Conservation (phyloP, 2,329 filamentous ascomycete genomes). For the Gremmenia infestans region DNA sequence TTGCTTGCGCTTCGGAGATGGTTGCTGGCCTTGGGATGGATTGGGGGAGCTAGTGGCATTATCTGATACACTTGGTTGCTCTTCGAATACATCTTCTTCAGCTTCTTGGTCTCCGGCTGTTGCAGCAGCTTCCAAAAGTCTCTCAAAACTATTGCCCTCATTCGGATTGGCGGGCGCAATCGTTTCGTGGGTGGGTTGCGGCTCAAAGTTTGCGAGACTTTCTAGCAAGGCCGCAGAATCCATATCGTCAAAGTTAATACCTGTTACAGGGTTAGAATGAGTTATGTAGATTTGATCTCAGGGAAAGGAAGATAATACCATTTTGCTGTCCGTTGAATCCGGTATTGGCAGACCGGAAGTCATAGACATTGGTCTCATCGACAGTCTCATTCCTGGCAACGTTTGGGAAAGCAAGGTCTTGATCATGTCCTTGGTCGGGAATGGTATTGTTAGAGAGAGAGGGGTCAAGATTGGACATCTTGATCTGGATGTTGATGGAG, state of each 20-base stretch:
- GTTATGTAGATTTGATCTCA: neutral
- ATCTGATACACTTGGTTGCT: neutral
- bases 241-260: conserved; percentile 14
- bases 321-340: conserved; percentile 6
- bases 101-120: conserved; percentile 19
- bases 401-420: neutral
- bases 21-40: neutral
- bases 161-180: conserved; percentile 9
- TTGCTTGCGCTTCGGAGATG: neutral
- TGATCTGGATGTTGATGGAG: neutral
- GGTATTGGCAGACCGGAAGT: neutral
- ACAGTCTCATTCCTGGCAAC: neutral
- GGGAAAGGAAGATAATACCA: conserved; percentile 4
- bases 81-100: neutral
- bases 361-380: conserved; percentile 1
- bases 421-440: too few relatives aligned
- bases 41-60: neutral
- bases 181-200: conserved; percentile 3
- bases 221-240: conserved; percentile 25
- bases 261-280: conserved; percentile 19
- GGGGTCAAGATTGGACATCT: neutral
- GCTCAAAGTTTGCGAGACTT: conserved; percentile 23
- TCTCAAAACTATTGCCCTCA: conserved; percentile 22
- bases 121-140: conserved; percentile 24
- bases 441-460: neutral